Conservation (phyloP, 768 basidiomycete genomes). For the Suillus luteus region DNA sequence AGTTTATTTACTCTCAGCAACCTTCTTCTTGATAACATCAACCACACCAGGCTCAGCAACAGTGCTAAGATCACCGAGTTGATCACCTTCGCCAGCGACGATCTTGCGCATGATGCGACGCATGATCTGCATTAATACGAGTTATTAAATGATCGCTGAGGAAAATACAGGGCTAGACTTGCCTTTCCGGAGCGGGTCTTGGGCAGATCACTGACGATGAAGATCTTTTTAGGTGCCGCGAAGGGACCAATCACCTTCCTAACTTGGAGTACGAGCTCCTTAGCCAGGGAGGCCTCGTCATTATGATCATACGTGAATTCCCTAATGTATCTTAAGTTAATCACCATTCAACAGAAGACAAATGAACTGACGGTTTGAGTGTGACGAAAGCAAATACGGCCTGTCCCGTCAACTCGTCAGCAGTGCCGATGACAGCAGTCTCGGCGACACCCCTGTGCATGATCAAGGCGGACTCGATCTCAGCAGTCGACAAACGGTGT, state of each 20-base stretch:
- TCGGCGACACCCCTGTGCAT: conserved; percentile 94
- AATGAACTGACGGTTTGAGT: conserved; percentile 79
- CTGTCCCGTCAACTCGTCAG: conserved; percentile 89
- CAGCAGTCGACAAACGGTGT: conserved; percentile 94
- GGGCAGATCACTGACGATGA: conserved; percentile 80
- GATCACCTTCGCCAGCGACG: conserved; percentile 90
- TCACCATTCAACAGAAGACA: not conserved
- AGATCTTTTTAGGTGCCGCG: conserved; percentile 93
- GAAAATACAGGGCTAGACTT: conserved; percentile 3
- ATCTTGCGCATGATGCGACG: conserved; percentile 96
- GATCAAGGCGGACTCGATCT: conserved; percentile 97
- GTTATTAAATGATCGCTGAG: not conserved
- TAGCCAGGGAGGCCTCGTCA: conserved; percentile 70
- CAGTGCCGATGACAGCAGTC: conserved; percentile 88
- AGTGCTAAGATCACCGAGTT: conserved; percentile 93
- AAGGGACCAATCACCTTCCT: conserved; percentile 98
- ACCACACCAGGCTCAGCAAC: conserved; percentile 88
- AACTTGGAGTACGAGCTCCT: conserved; percentile 93
- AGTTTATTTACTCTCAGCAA: conserved; percentile 46
- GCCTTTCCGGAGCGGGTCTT: conserved; percentile 96
- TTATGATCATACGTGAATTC: conserved; percentile 78
- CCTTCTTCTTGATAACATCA: conserved; percentile 81
- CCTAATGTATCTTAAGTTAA: conserved; percentile 34
- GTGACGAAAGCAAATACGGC: conserved; percentile 95
- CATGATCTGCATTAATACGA: conserved; percentile 64